Percentiles rank a stretch among this genome's conserved stretches.
phyloP scores from a whole-genome alignment of 139 green algal species.

The Eudorina sp. region DNA sequence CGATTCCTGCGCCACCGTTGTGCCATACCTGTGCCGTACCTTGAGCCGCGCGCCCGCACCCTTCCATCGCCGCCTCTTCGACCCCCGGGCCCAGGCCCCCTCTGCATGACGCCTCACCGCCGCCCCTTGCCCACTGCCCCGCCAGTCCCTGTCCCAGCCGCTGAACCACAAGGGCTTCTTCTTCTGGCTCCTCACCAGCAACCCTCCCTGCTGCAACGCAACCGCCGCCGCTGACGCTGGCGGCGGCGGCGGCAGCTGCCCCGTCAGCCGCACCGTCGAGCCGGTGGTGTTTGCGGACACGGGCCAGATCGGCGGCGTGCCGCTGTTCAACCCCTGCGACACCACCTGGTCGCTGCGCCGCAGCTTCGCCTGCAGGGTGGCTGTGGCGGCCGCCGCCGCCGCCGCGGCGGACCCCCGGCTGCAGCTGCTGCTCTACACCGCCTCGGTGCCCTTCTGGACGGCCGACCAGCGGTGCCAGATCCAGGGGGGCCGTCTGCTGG shows the following conservation, averaged over 20 bases:
- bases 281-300: not conserved
- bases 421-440: conserved; percentile 11
- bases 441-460: conserved; percentile 11
- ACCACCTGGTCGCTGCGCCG: conserved; percentile 6
- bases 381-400: not conserved
- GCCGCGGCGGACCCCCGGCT: not conserved
- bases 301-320: not conserved
- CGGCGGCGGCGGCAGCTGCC: not conserved
- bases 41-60: too few relatives aligned
- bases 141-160: not conserved
- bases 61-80: not conserved
- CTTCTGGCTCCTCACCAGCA: conserved; percentile 20
- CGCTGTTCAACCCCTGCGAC: not conserved
- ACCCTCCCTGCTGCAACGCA: not conserved
- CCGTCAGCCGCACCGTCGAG: not conserved
- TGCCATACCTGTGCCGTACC: too few relatives aligned
- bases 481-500: not conserved
- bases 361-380: conserved; percentile 17
- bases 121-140: too few relatives aligned
- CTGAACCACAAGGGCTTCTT: conserved; percentile 37
- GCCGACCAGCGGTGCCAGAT: not conserved
- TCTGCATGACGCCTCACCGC: not conserved
- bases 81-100: not conserved
- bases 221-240: not conserved
- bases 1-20: too few relatives aligned